Evolutionary conservation across 2,329 filamentous ascomycete species (phyloP), one percentile per base, ranked within the genome.

Genomic region (Xylaria digitata): DNA sequence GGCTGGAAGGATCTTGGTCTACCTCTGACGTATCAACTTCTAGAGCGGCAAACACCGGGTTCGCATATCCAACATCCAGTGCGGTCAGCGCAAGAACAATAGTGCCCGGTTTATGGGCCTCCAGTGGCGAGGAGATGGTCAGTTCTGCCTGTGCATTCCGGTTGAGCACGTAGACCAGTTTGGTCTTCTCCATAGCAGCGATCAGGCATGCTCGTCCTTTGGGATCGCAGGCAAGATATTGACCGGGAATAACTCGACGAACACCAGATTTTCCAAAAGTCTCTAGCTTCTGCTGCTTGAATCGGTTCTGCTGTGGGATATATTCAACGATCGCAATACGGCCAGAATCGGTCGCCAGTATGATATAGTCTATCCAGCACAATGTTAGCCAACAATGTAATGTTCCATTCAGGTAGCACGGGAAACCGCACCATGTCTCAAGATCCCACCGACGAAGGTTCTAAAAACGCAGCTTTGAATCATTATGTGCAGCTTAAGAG

Each of bases 261-360:
- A 98, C 88, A 43, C 96, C 96, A 7, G 96, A 98, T 81, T 99
- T 99, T 73, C 96, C 96, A 79, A 97, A 99, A 0, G 96, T 99
- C 83, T 99, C 96, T 63, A 97, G 87, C 76, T 98, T 96, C 71
- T 98, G 87, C 53, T 93, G 90, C 74, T 90, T 90, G 80, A 99
- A 97, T 55, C 89, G 89, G 78, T 97, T 97, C 79, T 94, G 90
- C 19, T 92, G 87, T 15, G 92, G 90, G 42, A 95, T 82, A 79
- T 97, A 99, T 81, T 97, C 95, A 78, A 98, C 86, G 74, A 98
- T 94, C 26, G 95, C 91, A 75, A 99, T 95, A 55, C 96, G 92
- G 71, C 96, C 96, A 32, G 96, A 98, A 82, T 99, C 96, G 55
- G 94, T 97, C 61, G 93, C 92, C 72, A 99, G 88, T 75, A 98